These are phyloP conservation scores for Taiwanofungus camphoratus DNA, from an alignment of 1,284 basidiomycete genomes.

Conservation along the genomic window DNA sequence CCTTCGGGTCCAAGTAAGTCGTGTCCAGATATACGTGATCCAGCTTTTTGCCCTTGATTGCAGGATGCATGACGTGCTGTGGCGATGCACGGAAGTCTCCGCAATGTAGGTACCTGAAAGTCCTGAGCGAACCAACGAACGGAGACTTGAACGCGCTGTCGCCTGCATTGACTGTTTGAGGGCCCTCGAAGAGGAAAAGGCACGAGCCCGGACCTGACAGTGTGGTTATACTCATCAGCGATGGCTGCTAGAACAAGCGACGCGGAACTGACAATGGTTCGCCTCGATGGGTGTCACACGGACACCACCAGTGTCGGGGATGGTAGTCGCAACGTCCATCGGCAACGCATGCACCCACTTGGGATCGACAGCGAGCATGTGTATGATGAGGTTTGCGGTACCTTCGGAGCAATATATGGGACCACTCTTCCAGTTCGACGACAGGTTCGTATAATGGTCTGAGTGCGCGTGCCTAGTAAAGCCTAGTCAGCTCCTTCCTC, in stretches of 20 bases:
- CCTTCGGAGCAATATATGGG: conserved; percentile 93
- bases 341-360: conserved; percentile 87
- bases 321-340: conserved; percentile 66
- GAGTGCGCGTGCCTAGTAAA: conserved; percentile 81
- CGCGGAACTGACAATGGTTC: conserved; percentile 71
- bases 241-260: background rate
- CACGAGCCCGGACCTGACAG: conserved; percentile 79
- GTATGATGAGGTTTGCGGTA: conserved; percentile 86
- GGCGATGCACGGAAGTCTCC: conserved; percentile 92
- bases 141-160: conserved; percentile 71
- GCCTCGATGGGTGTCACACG: conserved; percentile 93
- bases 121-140: conserved; percentile 60
- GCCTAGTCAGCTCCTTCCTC: background rate
- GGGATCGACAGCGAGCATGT: conserved; percentile 83
- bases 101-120: conserved; percentile 92
- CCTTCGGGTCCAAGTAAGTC: conserved; percentile 91
- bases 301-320: conserved; percentile 85
- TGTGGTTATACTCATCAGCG: background rate
- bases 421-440: conserved; percentile 82
- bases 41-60: conserved; percentile 70
- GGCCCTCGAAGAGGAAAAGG: conserved; percentile 91
- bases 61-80: conserved; percentile 76
- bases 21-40: conserved; percentile 95
- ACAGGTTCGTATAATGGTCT: conserved; percentile 90
- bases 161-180: conserved; percentile 83